Percentiles rank a stretch among this genome's conserved stretches.
Evolutionary conservation across 2,329 filamentous ascomycete species (phyloP).

Genomic region (Tolypocladium paradoxum): DNA sequence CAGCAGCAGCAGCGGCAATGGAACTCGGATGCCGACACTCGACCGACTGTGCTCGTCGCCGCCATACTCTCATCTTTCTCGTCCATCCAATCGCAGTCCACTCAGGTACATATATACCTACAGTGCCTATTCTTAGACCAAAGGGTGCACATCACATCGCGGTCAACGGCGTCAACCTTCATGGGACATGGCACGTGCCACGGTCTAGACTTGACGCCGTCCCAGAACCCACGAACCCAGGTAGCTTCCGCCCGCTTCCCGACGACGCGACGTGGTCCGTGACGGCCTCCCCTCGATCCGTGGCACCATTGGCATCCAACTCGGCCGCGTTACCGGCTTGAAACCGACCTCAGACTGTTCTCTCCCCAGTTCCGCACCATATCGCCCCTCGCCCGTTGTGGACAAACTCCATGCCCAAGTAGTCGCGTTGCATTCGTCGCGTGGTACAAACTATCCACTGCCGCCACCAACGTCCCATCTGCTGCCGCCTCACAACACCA

Average conservation of each 20-base stretch:
- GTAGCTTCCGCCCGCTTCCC: too few relatives aligned
- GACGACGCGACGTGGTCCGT: too few relatives aligned
- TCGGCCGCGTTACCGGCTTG: background rate
- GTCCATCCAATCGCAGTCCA: background rate
- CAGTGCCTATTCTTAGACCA: background rate
- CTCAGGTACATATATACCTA: background rate
- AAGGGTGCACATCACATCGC: background rate
- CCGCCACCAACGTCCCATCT: background rate
- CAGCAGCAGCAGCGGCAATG: too few relatives aligned
- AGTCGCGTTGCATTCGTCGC: background rate
- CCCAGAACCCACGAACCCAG: background rate
- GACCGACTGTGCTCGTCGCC: background rate
- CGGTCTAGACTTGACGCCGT: background rate
- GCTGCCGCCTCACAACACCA: slow-evolving; percentile 43
- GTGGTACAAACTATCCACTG: background rate
- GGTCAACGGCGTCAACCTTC: background rate
- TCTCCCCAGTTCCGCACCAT: background rate
- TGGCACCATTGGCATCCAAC: background rate
- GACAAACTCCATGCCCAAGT: background rate
- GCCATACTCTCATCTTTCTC: background rate
- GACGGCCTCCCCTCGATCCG: background rate
- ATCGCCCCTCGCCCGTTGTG: background rate
- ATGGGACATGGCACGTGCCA: background rate
- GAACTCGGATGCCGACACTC: background rate
- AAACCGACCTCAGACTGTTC: too few relatives aligned